A percentile compares a stretch with the other conserved stretches of the same genome.
These are phyloP conservation scores for Boletellus emodensis DNA, from an alignment of 768 basidiomycete species.

Conservation along the genomic window DNA sequence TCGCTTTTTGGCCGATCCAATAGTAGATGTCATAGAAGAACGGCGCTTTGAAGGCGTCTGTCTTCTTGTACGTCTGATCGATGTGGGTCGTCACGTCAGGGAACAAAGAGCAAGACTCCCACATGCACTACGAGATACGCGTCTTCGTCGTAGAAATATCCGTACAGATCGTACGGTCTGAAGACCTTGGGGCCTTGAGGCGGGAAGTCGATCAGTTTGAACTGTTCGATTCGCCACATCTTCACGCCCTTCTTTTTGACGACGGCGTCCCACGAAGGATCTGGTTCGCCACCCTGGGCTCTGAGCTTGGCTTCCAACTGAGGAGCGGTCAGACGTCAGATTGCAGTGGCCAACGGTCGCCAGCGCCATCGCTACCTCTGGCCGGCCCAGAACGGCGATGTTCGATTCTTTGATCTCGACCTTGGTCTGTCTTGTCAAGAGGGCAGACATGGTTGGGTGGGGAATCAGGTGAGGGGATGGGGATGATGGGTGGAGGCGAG, in stretches of 20 bases:
- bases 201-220: conserved; percentile 37
- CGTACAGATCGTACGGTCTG: conserved; percentile 34
- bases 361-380: conserved; percentile 43
- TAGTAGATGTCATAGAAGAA: conserved; percentile 61
- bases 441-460: conserved; percentile 4
- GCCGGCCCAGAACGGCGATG: conserved; percentile 53
- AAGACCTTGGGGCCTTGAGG: conserved; percentile 5
- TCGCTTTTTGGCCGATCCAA: conserved; percentile 58
- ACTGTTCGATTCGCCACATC: conserved; percentile 60
- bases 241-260: conserved; percentile 43
- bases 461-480: not conserved
- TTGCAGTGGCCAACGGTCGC: not conserved
- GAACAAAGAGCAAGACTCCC: conserved; percentile 13
- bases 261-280: conserved; percentile 45
- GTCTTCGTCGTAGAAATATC: conserved; percentile 61
- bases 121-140: conserved; percentile 65
- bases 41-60: conserved; percentile 33
- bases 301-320: conserved; percentile 48
- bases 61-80: conserved; percentile 56
- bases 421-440: conserved; percentile 6
- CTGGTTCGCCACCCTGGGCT: conserved; percentile 44
- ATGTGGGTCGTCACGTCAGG: not conserved
- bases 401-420: conserved; percentile 60
- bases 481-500: no score
- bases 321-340: not conserved